Evolutionary conservation across 495 filamentous ascomycete species (phyloP), one percentile per base, ranked within the genome.

Genomic region (Cairneyella variabilis): DNA sequence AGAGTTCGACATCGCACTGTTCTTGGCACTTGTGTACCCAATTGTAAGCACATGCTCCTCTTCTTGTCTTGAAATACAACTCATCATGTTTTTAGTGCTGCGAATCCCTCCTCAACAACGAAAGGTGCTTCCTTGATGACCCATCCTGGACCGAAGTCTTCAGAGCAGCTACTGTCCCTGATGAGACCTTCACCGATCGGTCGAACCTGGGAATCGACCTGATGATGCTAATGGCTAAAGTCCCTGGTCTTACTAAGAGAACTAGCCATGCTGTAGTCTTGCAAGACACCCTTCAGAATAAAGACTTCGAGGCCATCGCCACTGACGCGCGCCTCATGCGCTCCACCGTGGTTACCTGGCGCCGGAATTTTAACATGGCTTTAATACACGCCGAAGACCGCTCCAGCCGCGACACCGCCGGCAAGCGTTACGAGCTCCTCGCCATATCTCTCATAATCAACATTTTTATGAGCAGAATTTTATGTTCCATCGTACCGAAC

Each of bases 1-100:
- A 4, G 64, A 66, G 11, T 64, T 64, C 39, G 64, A 66, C 28
- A 61, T 61, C 47, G 48, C 58, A 0, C 56, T 66, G n/a, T 60
- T 66, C 32, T 55, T 55, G n/a, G 57, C 61, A 18, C 58, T 63
- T 21, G 44, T 59, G 10, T 58, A 59, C n/a, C 62, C 62, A 6
- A 49, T 66, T 11, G 56, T 66, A 50, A 49, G 53, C 41, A 32
- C 25, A 6, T 3, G 1, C 11, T 30, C 26, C 23, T 12, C 16
- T 38, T 25, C 23, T 10, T 16, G 34, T 9, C 20, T 34, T 20
- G 10, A 11, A n/a, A 46, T 23, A 25, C 14, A 18, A 14, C 11
- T 12, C 28, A 41, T 26, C 25, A 46, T 16, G 18, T 21, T 2
- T 25, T 1, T 21, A 55, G 53, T 38, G 43, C 43, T 49, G 20